Percentiles rank a stretch among this genome's conserved stretches.
phyloP scores from a whole-genome alignment of 2,329 filamentous ascomycete species.

The Xylogone sp. region DNA sequence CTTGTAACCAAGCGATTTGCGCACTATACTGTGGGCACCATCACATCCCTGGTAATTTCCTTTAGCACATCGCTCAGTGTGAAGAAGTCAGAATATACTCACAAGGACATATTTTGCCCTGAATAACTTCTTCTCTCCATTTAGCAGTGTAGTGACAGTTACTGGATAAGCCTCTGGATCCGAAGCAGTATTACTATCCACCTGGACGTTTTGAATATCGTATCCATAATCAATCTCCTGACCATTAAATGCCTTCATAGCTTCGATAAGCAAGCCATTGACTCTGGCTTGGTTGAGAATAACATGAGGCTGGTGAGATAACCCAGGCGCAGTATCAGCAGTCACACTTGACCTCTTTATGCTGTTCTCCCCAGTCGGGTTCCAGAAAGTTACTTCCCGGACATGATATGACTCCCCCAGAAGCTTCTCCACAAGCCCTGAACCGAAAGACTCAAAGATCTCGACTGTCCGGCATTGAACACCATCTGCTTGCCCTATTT shows the following conservation, averaged over 20 bases:
- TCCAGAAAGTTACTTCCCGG: slow-evolving; percentile 58
- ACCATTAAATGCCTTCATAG: slow-evolving; percentile 49
- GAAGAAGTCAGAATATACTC: slow-evolving; percentile 42
- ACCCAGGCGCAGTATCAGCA: slow-evolving; percentile 57
- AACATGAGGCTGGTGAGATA: slow-evolving; percentile 60
- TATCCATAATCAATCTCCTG: slow-evolving; percentile 57
- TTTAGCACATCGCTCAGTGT: slow-evolving; percentile 45
- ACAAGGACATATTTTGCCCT: slow-evolving; percentile 22
- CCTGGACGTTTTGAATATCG: slow-evolving; percentile 48
- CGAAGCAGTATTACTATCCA: slow-evolving; percentile 45
- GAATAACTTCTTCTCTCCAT: slow-evolving; percentile 48
- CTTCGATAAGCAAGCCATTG: slow-evolving; percentile 61
- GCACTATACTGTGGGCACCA: slow-evolving; percentile 46
- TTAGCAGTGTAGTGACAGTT: slow-evolving; percentile 50
- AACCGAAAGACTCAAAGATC: slow-evolving; percentile 53
- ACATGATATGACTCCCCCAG: slow-evolving; percentile 65
- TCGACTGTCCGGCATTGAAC: slow-evolving; percentile 59
- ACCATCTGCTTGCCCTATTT: slow-evolving; percentile 60
- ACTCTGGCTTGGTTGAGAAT: slow-evolving; percentile 70
- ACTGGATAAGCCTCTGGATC: slow-evolving; percentile 54
- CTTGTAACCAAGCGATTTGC: slow-evolving; percentile 33
- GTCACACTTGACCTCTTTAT: slow-evolving; percentile 56
- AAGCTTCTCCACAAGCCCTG: slow-evolving; percentile 50
- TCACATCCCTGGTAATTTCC: slow-evolving; percentile 46
- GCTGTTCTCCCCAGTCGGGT: slow-evolving; percentile 52